A percentile compares a stretch with the other conserved stretches of the same genome.
Evolutionary conservation across 306 rosid genomes (phyloP).

Genomic region (Astragalus glycyphyllos): DNA sequence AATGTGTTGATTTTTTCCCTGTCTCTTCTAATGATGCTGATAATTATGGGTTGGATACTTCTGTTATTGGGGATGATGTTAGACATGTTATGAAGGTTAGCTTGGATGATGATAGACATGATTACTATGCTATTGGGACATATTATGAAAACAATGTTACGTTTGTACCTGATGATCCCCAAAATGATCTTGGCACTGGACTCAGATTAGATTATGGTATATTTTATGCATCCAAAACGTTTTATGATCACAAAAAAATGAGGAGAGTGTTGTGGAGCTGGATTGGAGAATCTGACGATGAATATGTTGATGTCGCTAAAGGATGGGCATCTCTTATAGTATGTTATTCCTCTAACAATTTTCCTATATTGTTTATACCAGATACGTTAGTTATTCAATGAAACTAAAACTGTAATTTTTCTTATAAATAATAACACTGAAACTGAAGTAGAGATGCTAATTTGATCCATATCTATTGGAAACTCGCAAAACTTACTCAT

Average conservation of each 20-base stretch:
- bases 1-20: conserved; percentile 84
- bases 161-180: conserved; percentile 60
- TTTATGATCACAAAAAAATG: conserved; percentile 57
- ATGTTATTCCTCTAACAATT: not conserved
- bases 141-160: conserved; percentile 62
- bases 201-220: conserved; percentile 78
- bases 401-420: too few species aligned
- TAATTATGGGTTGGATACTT: conserved; percentile 63
- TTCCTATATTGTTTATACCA: too few species aligned
- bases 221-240: conserved; percentile 86
- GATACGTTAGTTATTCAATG: too few species aligned
- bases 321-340: conserved; percentile 96
- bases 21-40: conserved; percentile 45
- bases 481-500: too few species aligned
- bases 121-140: conserved; percentile 80
- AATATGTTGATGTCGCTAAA: conserved; percentile 72
- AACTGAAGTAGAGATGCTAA: too few species aligned
- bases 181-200: conserved; percentile 79
- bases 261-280: conserved; percentile 96
- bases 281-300: conserved; percentile 91
- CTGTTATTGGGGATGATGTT: conserved; percentile 59
- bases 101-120: conserved; percentile 72
- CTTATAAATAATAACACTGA: too few species aligned
- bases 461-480: too few species aligned
- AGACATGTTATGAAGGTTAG: conserved; percentile 82